phyloP scores from a whole-genome alignment of 202 grass and related monocot genomes.

The Digitaria exilis region DNA sequence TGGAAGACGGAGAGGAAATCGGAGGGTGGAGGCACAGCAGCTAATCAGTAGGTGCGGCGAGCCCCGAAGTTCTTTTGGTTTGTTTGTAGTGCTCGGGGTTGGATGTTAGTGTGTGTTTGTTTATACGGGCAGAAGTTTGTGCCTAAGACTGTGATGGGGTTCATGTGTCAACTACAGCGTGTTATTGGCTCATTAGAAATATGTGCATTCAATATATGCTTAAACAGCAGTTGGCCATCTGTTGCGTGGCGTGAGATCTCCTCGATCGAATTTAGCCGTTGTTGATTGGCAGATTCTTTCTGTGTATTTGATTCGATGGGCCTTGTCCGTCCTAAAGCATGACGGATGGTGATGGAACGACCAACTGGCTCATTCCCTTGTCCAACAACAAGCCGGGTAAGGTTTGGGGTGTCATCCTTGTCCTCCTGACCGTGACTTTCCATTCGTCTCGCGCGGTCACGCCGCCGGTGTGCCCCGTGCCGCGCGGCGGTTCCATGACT shows the following conservation, averaged over 20 bases:
- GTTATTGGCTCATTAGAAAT: neutral
- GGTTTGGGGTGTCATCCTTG: no score
- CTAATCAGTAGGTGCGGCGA: slow-evolving; percentile 17
- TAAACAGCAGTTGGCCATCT: neutral
- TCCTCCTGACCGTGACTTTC: neutral
- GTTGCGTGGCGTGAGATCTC: no score
- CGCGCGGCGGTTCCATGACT: neutral
- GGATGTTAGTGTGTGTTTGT: slow-evolving; percentile 1
- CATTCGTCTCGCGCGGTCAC: neutral
- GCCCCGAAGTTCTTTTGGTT: neutral
- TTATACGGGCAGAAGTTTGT: neutral
- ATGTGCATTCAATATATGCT: neutral
- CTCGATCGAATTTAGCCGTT: no score
- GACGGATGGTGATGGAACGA: neutral
- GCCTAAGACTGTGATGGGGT: neutral
- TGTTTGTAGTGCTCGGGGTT: neutral
- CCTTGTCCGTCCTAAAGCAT: neutral
- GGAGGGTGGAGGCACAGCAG: slow-evolving; percentile 57
- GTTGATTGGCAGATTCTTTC: neutral
- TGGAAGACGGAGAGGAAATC: slow-evolving; percentile 30
- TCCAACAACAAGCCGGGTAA: no score
- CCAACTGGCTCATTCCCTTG: neutral
- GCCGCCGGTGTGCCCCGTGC: neutral
- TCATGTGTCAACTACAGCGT: neutral
- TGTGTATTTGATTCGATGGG: neutral